phyloP scores from a whole-genome alignment of 2,329 filamentous ascomycete genomes.

The Claviceps spartinae region DNA sequence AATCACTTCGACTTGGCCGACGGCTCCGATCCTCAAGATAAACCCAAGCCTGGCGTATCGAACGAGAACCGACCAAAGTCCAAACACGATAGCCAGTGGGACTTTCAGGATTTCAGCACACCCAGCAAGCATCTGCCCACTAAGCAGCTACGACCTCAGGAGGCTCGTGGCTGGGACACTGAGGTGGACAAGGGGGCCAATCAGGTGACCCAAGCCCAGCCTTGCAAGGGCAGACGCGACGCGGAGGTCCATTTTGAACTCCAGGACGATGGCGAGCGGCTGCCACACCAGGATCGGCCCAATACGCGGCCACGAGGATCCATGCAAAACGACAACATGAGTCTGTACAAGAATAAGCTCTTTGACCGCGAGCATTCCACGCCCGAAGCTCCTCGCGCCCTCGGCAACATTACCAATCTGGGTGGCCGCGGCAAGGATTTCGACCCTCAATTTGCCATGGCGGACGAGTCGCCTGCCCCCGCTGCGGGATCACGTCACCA shows the following conservation, averaged over 20 bases:
- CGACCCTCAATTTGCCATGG: conserved; percentile 62
- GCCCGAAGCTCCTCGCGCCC: conserved; percentile 28
- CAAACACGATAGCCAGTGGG: conserved; percentile 67
- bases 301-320: conserved; percentile 35
- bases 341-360: conserved; percentile 65
- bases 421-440: conserved; percentile 65
- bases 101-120: conserved; percentile 76
- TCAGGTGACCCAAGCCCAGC: conserved; percentile 40
- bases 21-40: conserved; percentile 39
- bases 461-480: conserved; percentile 48
- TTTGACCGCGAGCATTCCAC: conserved; percentile 43
- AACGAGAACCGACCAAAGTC: conserved; percentile 33
- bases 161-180: conserved; percentile 68
- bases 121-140: conserved; percentile 56
- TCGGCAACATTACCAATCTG: conserved; percentile 58
- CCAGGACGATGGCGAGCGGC: conserved; percentile 55
- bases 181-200: conserved; percentile 40
- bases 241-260: conserved; percentile 76
- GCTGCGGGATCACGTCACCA: conserved; percentile 22
- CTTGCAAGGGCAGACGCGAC: conserved; percentile 60
- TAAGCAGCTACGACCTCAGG: conserved; percentile 48
- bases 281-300: conserved; percentile 31
- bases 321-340: conserved; percentile 52
- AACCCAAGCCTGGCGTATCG: conserved; percentile 26
- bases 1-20: conserved; percentile 75